Evolutionary conservation across 202 grass and related monocot species (phyloP), one percentile per base, ranked within the genome.

Genomic region (Zoysia matrella): DNA sequence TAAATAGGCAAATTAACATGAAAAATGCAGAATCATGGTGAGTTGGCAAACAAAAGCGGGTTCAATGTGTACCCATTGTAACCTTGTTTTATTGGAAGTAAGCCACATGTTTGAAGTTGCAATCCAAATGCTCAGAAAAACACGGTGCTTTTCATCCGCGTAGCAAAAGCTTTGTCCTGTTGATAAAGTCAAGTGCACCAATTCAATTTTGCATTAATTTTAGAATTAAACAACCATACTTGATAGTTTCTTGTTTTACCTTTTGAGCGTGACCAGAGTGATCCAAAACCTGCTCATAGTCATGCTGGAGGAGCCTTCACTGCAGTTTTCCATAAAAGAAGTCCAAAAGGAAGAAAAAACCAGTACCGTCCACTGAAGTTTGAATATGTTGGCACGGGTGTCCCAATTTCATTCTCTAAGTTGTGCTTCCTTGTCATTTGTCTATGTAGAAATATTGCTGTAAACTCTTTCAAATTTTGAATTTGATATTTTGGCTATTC

Each of bases 101-200:
- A 62, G 40, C 61, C 74, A 43, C 36, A 70, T 46, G 10, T 36
- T 50, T 64, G 42, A 50, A 3, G 39, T 64, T 80, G 55, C 62
- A 14, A 69, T 80, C 75, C 41, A 71, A 64, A 67, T 71, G 72
- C 55, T 16, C 5, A n/a, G 50, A 77, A 67, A 83, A 83, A 67
- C 12, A 41, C 30, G 44, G 2, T 7, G 0, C 3, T 82, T 66
- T 81, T 65, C 4, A 36, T 89, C 57, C 41, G 8, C 13, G 11
- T 47, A 53, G 48, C 9, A 14, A 14, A 6, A 39, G 47, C 63
- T 39, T 10, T 39, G 22, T 62, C 60, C 60, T 39, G 22, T 62
- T 62, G 3, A 36, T 62, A 4, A 62, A 39, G 18, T 39, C 1
- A 3, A 8, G 16, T 9, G 7, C 58, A 61, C 8, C 16, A 9